These are phyloP conservation scores for Fusarium verticillioides DNA, from an alignment of 2,329 filamentous ascomycete genomes.

Conservation along the genomic window DNA sequence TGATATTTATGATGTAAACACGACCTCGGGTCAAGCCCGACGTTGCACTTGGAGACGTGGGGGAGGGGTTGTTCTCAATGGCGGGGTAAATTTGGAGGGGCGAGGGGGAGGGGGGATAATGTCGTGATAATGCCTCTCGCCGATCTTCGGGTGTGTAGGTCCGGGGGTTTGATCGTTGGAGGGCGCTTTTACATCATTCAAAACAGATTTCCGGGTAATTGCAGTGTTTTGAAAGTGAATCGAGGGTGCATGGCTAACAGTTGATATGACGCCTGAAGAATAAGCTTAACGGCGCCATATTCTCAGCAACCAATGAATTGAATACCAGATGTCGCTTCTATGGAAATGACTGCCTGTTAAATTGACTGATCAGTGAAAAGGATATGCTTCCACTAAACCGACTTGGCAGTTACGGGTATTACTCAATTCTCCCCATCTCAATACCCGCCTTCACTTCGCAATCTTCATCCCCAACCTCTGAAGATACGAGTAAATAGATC, in stretches of 20 bases:
- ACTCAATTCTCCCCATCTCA: background rate
- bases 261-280: background rate
- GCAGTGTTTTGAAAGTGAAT: accelerated
- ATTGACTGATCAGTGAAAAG: background rate
- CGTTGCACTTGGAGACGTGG: slow-evolving; percentile 13
- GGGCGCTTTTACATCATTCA: background rate
- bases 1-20: background rate
- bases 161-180: slow-evolving; percentile 18
- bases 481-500: slow-evolving; percentile 34
- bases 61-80: slow-evolving; percentile 15
- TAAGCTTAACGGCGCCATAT: background rate
- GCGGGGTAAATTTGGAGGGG: slow-evolving; percentile 31
- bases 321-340: background rate
- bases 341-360: background rate
- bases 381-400: background rate
- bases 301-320: background rate
- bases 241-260: no score
- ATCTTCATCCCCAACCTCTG: slow-evolving; percentile 38
- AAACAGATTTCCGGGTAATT: background rate
- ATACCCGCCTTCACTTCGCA: background rate
- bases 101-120: slow-evolving; percentile 2
- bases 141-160: slow-evolving; percentile 24
- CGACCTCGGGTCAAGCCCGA: slow-evolving; percentile 23
- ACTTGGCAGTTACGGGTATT: background rate
- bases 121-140: slow-evolving; percentile 35